Evolutionary conservation across 2,329 filamentous ascomycete species (phyloP).

Genomic region (Colletotrichum abscissum): DNA sequence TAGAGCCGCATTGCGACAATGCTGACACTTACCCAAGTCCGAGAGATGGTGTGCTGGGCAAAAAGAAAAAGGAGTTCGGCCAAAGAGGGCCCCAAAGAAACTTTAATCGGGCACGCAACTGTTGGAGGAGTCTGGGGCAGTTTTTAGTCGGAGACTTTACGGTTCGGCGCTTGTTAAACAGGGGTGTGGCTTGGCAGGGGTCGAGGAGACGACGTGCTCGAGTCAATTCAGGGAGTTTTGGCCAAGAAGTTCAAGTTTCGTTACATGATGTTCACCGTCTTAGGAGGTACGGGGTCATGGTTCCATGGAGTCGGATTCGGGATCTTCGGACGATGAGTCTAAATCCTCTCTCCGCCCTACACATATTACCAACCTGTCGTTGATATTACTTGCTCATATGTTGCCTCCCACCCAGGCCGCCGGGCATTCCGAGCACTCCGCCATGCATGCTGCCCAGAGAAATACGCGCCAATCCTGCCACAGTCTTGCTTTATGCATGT

Average conservation of each 20-base stretch:
- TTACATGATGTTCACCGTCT: conserved; percentile 10
- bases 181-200: conserved; percentile 16
- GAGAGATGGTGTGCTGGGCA: background rate
- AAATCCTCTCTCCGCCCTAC: background rate
- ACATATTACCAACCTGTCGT: background rate
- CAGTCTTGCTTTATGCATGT: background rate
- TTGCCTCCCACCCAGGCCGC: background rate
- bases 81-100: background rate
- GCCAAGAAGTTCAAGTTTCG: conserved; percentile 32
- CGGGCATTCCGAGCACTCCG: background rate
- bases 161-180: background rate
- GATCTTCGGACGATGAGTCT: conserved; percentile 7
- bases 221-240: conserved; percentile 21
- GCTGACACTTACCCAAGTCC: conserved; percentile 8
- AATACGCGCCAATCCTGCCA: background rate
- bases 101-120: background rate
- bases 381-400: background rate
- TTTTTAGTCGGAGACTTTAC: background rate
- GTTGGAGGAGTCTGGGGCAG: background rate
- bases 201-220: background rate
- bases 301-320: conserved; percentile 15
- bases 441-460: too few species aligned
- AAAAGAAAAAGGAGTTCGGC: conserved; percentile 6
- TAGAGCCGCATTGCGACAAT: background rate
- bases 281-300: conserved; percentile 17